phyloP scores from a whole-genome alignment of 345 rosid genomes.

The Citrus australasica region DNA sequence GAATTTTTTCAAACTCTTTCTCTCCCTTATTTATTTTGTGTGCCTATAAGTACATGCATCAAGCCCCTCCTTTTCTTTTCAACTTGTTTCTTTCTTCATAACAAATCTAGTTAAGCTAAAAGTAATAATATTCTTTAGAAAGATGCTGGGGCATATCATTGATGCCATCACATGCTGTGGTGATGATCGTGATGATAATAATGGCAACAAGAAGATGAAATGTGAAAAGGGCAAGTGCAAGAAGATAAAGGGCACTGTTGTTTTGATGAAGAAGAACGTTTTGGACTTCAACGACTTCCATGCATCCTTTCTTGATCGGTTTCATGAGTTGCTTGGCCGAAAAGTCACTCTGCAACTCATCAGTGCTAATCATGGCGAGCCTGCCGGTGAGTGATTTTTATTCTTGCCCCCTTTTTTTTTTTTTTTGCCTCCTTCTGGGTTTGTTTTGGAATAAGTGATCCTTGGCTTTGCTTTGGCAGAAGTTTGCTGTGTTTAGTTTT shows the following conservation, averaged over 20 bases:
- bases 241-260: slow-evolving; percentile 64
- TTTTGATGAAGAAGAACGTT: slow-evolving; percentile 87
- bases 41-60: not conserved
- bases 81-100: not conserved
- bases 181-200: not conserved
- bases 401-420: not conserved
- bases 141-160: slow-evolving; percentile 3
- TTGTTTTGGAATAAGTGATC: not conserved
- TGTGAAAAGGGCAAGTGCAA: not conserved
- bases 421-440: not conserved
- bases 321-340: slow-evolving; percentile 61
- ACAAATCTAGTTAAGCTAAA: not conserved
- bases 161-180: slow-evolving; percentile 25
- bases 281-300: slow-evolving; percentile 76
- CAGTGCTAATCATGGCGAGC: slow-evolving; percentile 49
- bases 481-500: not conserved
- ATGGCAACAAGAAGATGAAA: not conserved
- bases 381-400: slow-evolving; percentile 20
- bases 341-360: slow-evolving; percentile 69
- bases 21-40: not conserved
- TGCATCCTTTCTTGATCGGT: slow-evolving; percentile 58
- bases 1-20: not conserved
- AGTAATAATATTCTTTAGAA: too few species aligned
- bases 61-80: not conserved
- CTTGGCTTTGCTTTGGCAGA: not conserved